Evolutionary conservation across 1,139 yeast species (phyloP).

Genomic region (Yamadazyma sp.): DNA sequence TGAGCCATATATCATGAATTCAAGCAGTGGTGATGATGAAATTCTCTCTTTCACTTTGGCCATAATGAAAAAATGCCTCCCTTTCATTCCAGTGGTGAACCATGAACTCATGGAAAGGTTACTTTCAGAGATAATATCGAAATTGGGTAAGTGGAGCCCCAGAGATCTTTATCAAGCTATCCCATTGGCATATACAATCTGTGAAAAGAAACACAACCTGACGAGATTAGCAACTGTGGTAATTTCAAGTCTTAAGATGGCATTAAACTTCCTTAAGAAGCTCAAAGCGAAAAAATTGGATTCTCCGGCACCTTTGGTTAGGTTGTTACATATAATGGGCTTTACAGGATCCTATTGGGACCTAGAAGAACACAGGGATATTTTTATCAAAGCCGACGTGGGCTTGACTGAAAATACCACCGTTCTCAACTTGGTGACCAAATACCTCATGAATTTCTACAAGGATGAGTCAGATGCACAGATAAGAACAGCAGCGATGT

Average conservation of each 20-base stretch:
- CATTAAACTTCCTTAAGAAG: conserved; percentile 16
- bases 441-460: conserved; percentile 56
- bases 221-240: conserved; percentile 59
- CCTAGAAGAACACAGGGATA: conserved; percentile 45
- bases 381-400: conserved; percentile 39
- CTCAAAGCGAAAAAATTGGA: conserved; percentile 20
- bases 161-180: conserved; percentile 67
- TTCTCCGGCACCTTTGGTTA: conserved; percentile 44
- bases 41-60: conserved; percentile 49
- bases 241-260: conserved; percentile 52
- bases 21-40: conserved; percentile 25
- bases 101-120: conserved; percentile 38
- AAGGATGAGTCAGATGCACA: conserved; percentile 21
- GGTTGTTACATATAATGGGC: conserved; percentile 64
- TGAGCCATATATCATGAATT: conserved; percentile 51
- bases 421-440: conserved; percentile 54
- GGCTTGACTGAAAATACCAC: conserved; percentile 54
- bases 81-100: conserved; percentile 44
- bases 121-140: neutral
- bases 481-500: conserved; percentile 52
- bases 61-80: conserved; percentile 52
- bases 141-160: conserved; percentile 57
- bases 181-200: conserved; percentile 62
- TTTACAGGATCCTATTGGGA: conserved; percentile 68
- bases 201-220: conserved; percentile 46